Evolutionary conservation across 2,329 filamentous ascomycete species (phyloP).

Genomic region (Grosmannia clavigera): DNA sequence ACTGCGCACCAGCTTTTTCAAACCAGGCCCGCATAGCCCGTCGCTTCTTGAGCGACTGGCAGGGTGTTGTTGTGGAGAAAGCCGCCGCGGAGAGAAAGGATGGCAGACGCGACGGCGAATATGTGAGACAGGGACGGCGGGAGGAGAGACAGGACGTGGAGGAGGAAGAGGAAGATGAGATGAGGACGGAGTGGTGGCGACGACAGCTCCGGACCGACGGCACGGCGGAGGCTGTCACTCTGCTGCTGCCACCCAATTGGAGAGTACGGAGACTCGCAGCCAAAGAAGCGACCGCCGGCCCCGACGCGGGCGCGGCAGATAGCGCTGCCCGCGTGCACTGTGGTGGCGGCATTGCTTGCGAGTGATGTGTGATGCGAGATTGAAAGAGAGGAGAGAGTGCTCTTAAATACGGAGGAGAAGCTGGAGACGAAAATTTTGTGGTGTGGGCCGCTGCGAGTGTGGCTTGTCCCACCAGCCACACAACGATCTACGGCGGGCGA

Average conservation of each 20-base stretch:
- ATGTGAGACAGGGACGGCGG: not conserved
- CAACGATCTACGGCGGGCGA: not conserved
- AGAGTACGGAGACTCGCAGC: not conserved
- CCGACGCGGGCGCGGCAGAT: not conserved
- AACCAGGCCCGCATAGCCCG: slow-evolving; percentile 3
- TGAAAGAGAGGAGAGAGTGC: not conserved
- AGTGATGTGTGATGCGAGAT: not conserved
- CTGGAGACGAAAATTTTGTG: not conserved
- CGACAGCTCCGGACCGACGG: not conserved
- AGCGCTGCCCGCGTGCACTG: slow-evolving; percentile 1
- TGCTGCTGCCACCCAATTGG: not conserved
- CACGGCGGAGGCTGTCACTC: not conserved
- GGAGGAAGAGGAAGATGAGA: not conserved
- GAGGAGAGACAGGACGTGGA: not conserved
- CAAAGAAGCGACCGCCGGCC: not conserved
- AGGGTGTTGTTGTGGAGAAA: not conserved
- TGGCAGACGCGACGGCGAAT: no score
- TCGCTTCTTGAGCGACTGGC: not conserved
- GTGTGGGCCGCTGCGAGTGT: not conserved
- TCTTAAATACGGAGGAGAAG: not conserved
- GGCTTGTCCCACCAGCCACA: not conserved
- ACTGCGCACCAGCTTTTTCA: not conserved
- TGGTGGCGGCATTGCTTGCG: slow-evolving; percentile 8
- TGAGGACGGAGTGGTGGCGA: not conserved
- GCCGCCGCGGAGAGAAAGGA: not conserved